Percentiles rank a stretch among this genome's conserved stretches.
Evolutionary conservation across 2,329 filamentous ascomycete species (phyloP).

Genomic region (Trichophyton equinum): DNA sequence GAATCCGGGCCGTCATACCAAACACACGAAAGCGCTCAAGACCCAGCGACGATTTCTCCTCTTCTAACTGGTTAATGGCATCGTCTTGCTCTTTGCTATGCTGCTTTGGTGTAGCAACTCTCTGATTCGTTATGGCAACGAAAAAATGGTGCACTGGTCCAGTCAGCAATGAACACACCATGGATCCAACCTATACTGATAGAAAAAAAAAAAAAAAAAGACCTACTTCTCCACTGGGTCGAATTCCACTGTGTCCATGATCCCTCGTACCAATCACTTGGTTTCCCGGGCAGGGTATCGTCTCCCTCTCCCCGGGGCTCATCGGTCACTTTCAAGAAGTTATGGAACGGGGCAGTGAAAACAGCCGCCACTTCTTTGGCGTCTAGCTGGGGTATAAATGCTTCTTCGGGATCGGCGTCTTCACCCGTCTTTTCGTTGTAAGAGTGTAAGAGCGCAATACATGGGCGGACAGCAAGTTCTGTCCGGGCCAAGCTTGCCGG

Average conservation of each 20-base stretch:
- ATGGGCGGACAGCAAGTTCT: conserved; percentile 61
- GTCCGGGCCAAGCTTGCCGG: conserved; percentile 64
- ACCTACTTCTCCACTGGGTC: conserved; percentile 53
- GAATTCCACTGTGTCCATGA: conserved; percentile 70
- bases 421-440: conserved; percentile 36
- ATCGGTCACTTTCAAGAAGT: conserved; percentile 57
- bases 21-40: conserved; percentile 66
- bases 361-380: conserved; percentile 87
- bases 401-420: conserved; percentile 49
- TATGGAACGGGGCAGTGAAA: conserved; percentile 77
- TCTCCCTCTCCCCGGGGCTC: conserved; percentile 36
- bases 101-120: conserved; percentile 47
- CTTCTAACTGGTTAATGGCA: conserved; percentile 24
- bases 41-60: conserved; percentile 38
- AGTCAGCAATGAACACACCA: neutral
- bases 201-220: neutral
- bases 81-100: conserved; percentile 32
- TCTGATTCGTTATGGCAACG: conserved; percentile 63
- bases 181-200: neutral
- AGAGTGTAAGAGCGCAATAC: conserved; percentile 63
- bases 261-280: conserved; percentile 71
- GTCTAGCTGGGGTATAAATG: conserved; percentile 67
- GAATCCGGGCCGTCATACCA: conserved; percentile 84
- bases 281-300: conserved; percentile 31
- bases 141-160: conserved; percentile 72